Evolutionary conservation across 257 asterid genomes (phyloP).

Genomic region (Gynochthodes officinalis): DNA sequence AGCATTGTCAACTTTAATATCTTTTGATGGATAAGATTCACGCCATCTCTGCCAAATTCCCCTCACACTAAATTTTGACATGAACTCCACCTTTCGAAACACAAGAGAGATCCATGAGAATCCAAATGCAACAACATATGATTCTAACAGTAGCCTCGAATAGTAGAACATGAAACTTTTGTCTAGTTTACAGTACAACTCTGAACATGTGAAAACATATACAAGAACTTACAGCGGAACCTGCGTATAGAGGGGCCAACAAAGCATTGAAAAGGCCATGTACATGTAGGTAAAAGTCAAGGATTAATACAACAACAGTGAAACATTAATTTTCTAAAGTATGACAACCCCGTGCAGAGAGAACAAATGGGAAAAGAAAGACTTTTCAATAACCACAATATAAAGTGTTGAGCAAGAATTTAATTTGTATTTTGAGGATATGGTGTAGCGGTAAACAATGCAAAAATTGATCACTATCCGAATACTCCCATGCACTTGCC

Average conservation of each 20-base stretch:
- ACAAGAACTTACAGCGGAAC: constrained; percentile 61
- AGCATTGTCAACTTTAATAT: constrained; percentile 52
- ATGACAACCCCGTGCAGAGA: constrained; percentile 1
- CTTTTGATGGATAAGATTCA: constrained; percentile 73
- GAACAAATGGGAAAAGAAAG: constrained; percentile 5
- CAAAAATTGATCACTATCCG: constrained; percentile 62
- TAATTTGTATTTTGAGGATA: constrained; percentile 46
- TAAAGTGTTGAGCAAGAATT: background rate
- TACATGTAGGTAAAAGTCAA: constrained; percentile 68
- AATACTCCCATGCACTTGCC: constrained; percentile 78
- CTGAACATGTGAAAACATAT: constrained; percentile 10
- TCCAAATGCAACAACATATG: constrained; percentile 5
- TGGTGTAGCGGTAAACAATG: constrained; percentile 92
- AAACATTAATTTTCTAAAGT: constrained; percentile 7
- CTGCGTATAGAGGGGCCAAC: constrained; percentile 87
- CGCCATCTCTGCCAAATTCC: constrained; percentile 99
- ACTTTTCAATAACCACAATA: background rate
- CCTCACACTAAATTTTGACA: constrained; percentile 93
- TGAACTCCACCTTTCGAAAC: constrained; percentile 66
- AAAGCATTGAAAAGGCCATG: constrained; percentile 88
- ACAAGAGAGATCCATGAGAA: constrained; percentile 14
- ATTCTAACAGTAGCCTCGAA: constrained; percentile 3
- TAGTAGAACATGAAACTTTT: constrained; percentile 7
- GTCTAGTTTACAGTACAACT: constrained; percentile 6
- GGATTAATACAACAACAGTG: constrained; percentile 28